Base-by-base conservation (phyloP, 768 basidiomycete genomes). In the Leccinum uliginosum region DNA sequence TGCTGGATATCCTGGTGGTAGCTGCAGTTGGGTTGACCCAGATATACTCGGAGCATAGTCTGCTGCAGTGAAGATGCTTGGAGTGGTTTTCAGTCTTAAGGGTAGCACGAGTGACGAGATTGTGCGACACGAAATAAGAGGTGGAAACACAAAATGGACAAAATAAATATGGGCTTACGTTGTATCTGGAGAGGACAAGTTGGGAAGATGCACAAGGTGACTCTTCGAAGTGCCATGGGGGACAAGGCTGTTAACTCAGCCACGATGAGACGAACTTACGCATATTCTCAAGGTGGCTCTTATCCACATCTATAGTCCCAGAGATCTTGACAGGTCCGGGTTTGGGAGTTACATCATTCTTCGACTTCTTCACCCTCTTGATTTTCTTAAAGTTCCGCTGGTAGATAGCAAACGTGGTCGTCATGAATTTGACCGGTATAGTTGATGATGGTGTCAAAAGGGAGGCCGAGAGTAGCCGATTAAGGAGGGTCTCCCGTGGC, bases 271-370 rank as follows among this genome's bases (percentile, higher is more conserved):
- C 30, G 15, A 23, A 71, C 82, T 62, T 67, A 87, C 95, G 80
- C 4, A 90, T 89, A 62, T 89, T 90, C 68, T 98, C 96, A 12
- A 98, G 77, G 75, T 99, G 96, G 3, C 86, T 84, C 71, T 98
- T 98, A 77, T 99, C 98, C 21, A 98, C 92, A 71, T 98, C 96
- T 67, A n/a, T n/a, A n/a, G n/a, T 98, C 97, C 51, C 98, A 74
- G 50, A 97, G 98, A 10, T 85, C 85, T 46, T 83, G 58, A n/a
- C n/a, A n/a, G n/a, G n/a, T n/a, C n/a, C n/a, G n/a, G n/a, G n/a
- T n/a, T n/a, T n/a, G n/a, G n/a, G n/a, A n/a, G n/a, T n/a, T n/a
- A n/a, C n/a, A n/a, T n/a, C n/a, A n/a, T n/a, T n/a, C n/a, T n/a
- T n/a, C n/a, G n/a, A n/a, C 67, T 11, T 73, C 72, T 49, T 76